Evolutionary conservation across 805 yeast species (phyloP).

Genomic region (Saturnispora quitensis): DNA sequence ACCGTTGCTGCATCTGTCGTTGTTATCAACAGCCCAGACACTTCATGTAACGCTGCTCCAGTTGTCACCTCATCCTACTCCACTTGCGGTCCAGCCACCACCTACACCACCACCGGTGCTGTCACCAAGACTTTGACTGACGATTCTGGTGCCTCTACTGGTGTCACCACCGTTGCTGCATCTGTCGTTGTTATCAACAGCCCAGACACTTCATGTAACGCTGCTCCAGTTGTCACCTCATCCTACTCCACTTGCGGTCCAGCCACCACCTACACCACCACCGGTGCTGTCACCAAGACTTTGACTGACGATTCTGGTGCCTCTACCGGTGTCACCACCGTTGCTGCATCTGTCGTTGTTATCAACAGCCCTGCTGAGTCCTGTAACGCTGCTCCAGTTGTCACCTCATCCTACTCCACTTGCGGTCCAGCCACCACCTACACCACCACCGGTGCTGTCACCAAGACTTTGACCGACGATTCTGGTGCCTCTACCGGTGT

Average conservation of each 20-base stretch:
- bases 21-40: too few species aligned
- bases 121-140: background rate
- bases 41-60: too few species aligned
- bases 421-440: slow-evolving; percentile 3
- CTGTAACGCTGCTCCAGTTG: background rate
- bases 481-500: background rate
- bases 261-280: slow-evolving; percentile 2
- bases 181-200: background rate
- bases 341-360: too few species aligned
- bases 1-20: too few species aligned
- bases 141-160: background rate
- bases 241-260: slow-evolving; percentile 1
- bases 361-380: too few species aligned
- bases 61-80: background rate
- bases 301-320: background rate
- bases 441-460: background rate
- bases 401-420: background rate
- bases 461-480: background rate
- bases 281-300: slow-evolving; percentile 1
- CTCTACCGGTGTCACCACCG: too few species aligned
- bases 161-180: background rate
- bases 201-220: background rate
- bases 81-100: slow-evolving; percentile 4
- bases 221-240: slow-evolving; percentile 1
- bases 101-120: background rate